Percentiles rank a stretch among this genome's conserved stretches.
Evolutionary conservation across 1,284 basidiomycete species (phyloP).

Genomic region (Pyrrhoderma noxium): DNA sequence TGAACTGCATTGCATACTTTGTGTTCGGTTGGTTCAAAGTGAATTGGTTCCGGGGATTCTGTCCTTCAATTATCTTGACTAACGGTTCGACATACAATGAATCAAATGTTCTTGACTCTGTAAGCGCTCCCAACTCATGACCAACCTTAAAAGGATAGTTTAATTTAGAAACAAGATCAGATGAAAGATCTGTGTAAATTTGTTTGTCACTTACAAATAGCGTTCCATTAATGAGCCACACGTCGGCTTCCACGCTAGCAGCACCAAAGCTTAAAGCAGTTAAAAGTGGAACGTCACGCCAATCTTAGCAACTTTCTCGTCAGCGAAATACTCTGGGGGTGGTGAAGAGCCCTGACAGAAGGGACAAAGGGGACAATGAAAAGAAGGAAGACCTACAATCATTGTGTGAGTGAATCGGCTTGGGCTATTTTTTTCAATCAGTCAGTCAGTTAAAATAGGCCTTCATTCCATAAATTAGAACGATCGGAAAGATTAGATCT

Average conservation of each 20-base stretch:
- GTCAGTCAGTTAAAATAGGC: too few relatives aligned
- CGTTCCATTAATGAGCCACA: constrained; percentile 41
- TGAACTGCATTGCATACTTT: constrained; percentile 30
- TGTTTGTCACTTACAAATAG: constrained; percentile 38
- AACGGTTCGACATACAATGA: constrained; percentile 45
- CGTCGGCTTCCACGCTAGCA: constrained; percentile 49
- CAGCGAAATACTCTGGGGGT: too few relatives aligned
- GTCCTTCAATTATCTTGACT: constrained; percentile 33
- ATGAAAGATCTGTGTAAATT: constrained; percentile 6
- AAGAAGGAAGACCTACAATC: constrained; percentile 34
- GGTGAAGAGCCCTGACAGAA: not conserved
- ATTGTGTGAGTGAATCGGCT: constrained; percentile 48
- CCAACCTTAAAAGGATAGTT: constrained; percentile 38
- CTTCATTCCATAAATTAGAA: not conserved
- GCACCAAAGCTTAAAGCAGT: constrained; percentile 44
- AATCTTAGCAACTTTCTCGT: constrained; percentile 31
- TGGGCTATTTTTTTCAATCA: constrained; percentile 29
- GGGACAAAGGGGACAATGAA: not conserved
- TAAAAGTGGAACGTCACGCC: constrained; percentile 45
- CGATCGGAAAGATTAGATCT: not conserved
- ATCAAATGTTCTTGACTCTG: constrained; percentile 30
- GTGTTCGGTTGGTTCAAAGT: constrained; percentile 32
- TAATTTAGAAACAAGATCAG: constrained; percentile 9
- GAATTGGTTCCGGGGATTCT: constrained; percentile 38
- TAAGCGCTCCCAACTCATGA: constrained; percentile 35